A percentile compares a stretch with the other conserved stretches of the same genome.
Conservation (phyloP, 352 stramenopile genomes). For the Globisporangium echinulatum region DNA sequence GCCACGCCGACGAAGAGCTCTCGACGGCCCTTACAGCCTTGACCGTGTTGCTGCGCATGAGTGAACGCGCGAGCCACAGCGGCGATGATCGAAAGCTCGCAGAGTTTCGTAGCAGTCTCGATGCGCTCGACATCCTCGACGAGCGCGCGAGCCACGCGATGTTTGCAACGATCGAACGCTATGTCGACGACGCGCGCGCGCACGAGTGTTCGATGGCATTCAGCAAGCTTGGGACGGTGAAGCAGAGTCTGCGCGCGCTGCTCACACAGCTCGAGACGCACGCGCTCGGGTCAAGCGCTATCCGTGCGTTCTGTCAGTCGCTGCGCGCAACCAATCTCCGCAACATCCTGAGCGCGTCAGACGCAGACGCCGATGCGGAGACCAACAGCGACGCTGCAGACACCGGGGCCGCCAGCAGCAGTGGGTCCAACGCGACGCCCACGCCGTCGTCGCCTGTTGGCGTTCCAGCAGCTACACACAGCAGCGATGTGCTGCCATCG, state of each 20-base stretch:
- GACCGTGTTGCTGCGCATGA: slow-evolving; percentile 68
- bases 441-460: no score
- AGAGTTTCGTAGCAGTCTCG: slow-evolving; percentile 59
- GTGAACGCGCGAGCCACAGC: slow-evolving; percentile 32
- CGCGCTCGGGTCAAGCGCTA: slow-evolving; percentile 34
- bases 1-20: slow-evolving; percentile 65
- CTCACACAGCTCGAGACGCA: slow-evolving; percentile 48
- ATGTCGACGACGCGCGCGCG: slow-evolving; percentile 20
- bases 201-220: slow-evolving; percentile 38
- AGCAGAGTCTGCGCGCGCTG: slow-evolving; percentile 53
- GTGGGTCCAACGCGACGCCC: no score
- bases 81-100: slow-evolving; percentile 52
- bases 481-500: neutral
- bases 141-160: slow-evolving; percentile 51
- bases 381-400: neutral
- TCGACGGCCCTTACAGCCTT: slow-evolving; percentile 71
- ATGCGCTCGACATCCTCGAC: slow-evolving; percentile 60
- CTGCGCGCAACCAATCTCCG: slow-evolving; percentile 34
- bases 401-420: neutral
- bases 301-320: slow-evolving; percentile 41
- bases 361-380: neutral
- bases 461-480: neutral
- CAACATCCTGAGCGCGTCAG: slow-evolving; percentile 13
- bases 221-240: slow-evolving; percentile 39
- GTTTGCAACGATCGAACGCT: slow-evolving; percentile 23